Evolutionary conservation across 2,329 filamentous ascomycete species (phyloP), one percentile per base, ranked within the genome.

Genomic region (Drechslera avenae): DNA sequence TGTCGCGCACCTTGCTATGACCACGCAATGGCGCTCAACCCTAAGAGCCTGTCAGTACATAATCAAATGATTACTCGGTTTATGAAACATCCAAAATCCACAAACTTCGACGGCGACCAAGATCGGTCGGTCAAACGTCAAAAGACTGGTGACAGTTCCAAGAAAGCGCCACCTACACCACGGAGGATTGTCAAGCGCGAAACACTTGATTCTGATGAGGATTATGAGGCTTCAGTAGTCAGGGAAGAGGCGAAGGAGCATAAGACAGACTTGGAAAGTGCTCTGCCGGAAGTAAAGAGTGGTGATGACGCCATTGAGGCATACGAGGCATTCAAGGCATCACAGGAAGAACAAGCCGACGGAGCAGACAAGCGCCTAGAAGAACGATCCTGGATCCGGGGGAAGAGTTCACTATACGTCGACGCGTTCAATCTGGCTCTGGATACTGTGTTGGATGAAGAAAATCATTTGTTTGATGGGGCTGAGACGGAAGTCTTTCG

Each of bases 351-450:
- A 8, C 68, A 78, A 7, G 64, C 66, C 28, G 65, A 56, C 10
- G 54, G 42, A 13, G 66, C 78, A 4, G 79, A 81, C 55, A 75
- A 78, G 31, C 78, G 83, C 6, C 67, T 88, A 12, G 80, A 80
- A 50, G 76, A 84, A 43, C 78, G 78, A 42, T 82, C 76, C 52
- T 96, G 90, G 90, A 75, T 86, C 4, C 85, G 81, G 64, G 90
- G 91, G 0, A 86, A 85, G 69, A 95, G 87, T 66, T 97, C 92
- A 1, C 90, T 99, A 47, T 99, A 99, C 65, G 91, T 97, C 14
- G 94, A 99, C 75, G 94, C 94, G 0, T 99, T 99, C 79, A 96
- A 96, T 66, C 79, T 97, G 12, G 91, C 93, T 2, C 77, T 99
- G 40, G 87, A 93, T 52, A 96, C 90, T 0, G 94, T 99, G 3